Base-by-base conservation (phyloP, 1,139 yeast species). In the Eremothecium gossypii region DNA sequence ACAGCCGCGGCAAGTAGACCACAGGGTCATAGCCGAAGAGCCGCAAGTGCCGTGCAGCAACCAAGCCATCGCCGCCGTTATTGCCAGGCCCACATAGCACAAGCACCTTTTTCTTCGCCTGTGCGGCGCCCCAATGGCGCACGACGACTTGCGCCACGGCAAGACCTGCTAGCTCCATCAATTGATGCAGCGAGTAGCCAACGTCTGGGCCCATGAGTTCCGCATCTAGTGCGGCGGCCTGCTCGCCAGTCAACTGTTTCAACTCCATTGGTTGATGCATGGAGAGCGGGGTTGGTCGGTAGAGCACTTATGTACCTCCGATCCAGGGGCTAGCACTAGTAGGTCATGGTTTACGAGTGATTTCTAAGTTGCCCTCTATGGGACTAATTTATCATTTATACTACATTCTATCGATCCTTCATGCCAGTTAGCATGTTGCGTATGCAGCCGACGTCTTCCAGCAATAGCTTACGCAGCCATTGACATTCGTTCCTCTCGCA, bases 81-180 rank as follows among this genome's bases (percentile, higher is more conserved):
- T 91, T 91, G 1, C 98, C 98, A 0, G 97, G 97, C 0, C 98
- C 98, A 7, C 81, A 86, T 7, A 89, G 67, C 2, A 91, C 74
- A 39, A 89, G 65, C 0, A 89, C 77, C 27, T 48, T 47, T 13
- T 42, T 41, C 30, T 41, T 46, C 8, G 27, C 14, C 6, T 14
- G 7, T 7, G 34, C 12, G 7, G 30, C 30, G 4, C 41, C 41
- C 20, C 28, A 41, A 23, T 41, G 41, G 11, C 31, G 33, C 29
- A 11, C 30, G 1, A 89, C 72, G 0, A 95, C 87, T 53, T 87
- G 86, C 4, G 98, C 96, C 8, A 89, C 96, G 1, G 96, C 78
- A 27, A 89, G 70, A 0, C 98, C 98, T 0, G 98, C 98, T 39
- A 91, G 69, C 64, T 91, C 98, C 98, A 91, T 89, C 65, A 91